Conservation (phyloP, 352 stramenopile genomes). For the Pythium volutum region DNA sequence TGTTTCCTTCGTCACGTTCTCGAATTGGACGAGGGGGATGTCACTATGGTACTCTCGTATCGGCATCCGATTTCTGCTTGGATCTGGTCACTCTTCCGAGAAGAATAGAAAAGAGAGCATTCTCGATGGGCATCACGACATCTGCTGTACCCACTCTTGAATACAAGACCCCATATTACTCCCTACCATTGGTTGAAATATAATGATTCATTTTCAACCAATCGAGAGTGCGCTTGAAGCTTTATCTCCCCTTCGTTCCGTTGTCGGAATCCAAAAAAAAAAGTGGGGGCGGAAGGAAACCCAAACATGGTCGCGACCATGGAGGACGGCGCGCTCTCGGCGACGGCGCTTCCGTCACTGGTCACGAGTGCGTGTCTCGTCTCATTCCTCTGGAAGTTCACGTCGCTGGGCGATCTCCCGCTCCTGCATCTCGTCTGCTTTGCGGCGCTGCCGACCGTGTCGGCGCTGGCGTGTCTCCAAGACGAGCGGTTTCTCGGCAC, state of each 20-base stretch:
- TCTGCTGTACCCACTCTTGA: background rate
- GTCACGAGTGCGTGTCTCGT: conserved; percentile 25
- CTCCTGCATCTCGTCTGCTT: conserved; percentile 47
- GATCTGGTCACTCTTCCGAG: conserved; percentile 7
- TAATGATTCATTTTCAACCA: background rate
- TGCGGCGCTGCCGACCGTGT: conserved; percentile 43
- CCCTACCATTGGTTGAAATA: conserved; percentile 1
- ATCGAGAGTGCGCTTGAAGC: background rate
- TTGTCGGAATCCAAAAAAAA: background rate
- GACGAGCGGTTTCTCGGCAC: conserved; percentile 37
- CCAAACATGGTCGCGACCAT: background rate
- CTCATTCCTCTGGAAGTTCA: conserved; percentile 8
- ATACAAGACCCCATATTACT: background rate
- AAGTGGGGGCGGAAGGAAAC: background rate
- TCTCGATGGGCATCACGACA: background rate
- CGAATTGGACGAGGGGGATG: conserved; percentile 11
- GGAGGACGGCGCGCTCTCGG: conserved; percentile 14
- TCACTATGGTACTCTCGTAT: background rate
- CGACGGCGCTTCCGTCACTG: conserved; percentile 27
- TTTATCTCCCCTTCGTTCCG: background rate
- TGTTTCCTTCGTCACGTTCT: conserved; percentile 4
- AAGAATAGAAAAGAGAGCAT: conserved; percentile 4
- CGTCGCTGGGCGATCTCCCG: conserved; percentile 20
- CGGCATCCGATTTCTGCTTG: background rate
- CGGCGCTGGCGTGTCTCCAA: conserved; percentile 40